Base-by-base conservation (phyloP, 495 filamentous ascomycete genomes). In the Delitschia confertaspora region DNA sequence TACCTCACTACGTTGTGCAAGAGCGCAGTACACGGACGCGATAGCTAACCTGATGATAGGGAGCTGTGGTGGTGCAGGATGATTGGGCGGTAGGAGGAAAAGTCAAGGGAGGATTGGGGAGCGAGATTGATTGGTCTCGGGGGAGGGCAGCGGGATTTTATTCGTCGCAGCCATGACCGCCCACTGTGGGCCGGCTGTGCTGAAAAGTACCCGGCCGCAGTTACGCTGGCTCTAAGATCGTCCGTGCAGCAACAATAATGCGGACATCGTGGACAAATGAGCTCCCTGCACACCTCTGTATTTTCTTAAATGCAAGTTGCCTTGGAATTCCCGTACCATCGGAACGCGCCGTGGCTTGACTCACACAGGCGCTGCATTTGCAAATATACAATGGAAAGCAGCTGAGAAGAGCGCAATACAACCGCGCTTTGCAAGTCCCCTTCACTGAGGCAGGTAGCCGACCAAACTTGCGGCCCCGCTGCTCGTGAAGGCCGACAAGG, bases 61-160 rank as follows among this genome's bases (percentile, higher is more conserved):
- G 23, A 32, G 35, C 33, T 20, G 44, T 39, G 43, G 43, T 39
- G 44, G 18, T 46, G 43, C 33, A 29, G 33, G 33, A 8, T 47
- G 44, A 49, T 49, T 49, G 45, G 45, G 30, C 35, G 26, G 22
- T 22, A 22, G 33, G 33, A 24, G 21, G 33, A 27, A 38, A 50
- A 29, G 40, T 33, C 17, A 18, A 16, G 33, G 47, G 19, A 31
- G 10, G n/a, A n/a, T n/a, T n/a, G n/a, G n/a, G n/a, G n/a, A n/a
- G n/a, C n/a, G n/a, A n/a, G n/a, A 14, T 39, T 37, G 45, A 49
- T 49, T 42, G 45, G 45, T 7, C 18, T 14, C 33, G 14, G 25
- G 45, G 21, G 47, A 33, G 40, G 33, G 47, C 29, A 14, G 18
- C 19, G 31, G 18, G 24, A 23, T 50, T 50, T 50, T 50, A 50